Percentiles rank a stretch among this genome's conserved stretches.
phyloP scores from a whole-genome alignment of 2,329 filamentous ascomycete species.

The Tolypocladium guangdongense region DNA sequence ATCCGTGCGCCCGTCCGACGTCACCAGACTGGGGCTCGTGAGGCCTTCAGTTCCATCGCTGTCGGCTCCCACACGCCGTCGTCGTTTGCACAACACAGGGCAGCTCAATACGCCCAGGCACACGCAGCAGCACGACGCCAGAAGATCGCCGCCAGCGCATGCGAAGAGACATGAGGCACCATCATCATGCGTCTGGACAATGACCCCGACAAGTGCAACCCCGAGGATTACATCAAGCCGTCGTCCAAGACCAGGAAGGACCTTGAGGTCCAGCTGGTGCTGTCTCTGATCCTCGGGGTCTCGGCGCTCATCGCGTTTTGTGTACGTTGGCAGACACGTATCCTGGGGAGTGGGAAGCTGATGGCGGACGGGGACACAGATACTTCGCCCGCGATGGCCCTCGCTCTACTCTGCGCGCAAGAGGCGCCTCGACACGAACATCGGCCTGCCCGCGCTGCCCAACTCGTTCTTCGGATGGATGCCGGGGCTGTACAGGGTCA shows the following conservation, averaged over 20 bases:
- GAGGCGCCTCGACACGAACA: slow-evolving; percentile 50
- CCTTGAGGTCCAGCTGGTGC: slow-evolving; percentile 54
- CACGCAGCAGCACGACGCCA: not conserved
- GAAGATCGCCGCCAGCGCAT: not conserved
- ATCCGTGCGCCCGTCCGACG: not conserved
- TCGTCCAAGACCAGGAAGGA: slow-evolving; percentile 25
- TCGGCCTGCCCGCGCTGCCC: slow-evolving; percentile 65
- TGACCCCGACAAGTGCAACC: slow-evolving; percentile 11
- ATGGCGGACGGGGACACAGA: slow-evolving; percentile 32
- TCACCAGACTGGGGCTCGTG: not conserved
- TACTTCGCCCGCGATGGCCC: slow-evolving; percentile 84
- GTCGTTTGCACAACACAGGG: not conserved
- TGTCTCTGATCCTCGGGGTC: slow-evolving; percentile 61
- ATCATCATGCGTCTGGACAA: not conserved
- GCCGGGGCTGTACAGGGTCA: slow-evolving; percentile 69
- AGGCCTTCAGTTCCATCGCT: not conserved
- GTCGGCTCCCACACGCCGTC: not conserved
- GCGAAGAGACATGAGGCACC: not conserved
- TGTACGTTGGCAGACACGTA: slow-evolving; percentile 31
- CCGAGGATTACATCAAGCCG: slow-evolving; percentile 12
- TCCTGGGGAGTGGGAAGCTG: not conserved
- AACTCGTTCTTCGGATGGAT: slow-evolving; percentile 91
- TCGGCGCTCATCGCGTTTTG: slow-evolving; percentile 69
- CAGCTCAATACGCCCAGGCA: not conserved
- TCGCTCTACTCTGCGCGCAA: slow-evolving; percentile 83